phyloP scores from a whole-genome alignment of 495 filamentous ascomycete genomes.

The Friedmanniomyces simplex region DNA sequence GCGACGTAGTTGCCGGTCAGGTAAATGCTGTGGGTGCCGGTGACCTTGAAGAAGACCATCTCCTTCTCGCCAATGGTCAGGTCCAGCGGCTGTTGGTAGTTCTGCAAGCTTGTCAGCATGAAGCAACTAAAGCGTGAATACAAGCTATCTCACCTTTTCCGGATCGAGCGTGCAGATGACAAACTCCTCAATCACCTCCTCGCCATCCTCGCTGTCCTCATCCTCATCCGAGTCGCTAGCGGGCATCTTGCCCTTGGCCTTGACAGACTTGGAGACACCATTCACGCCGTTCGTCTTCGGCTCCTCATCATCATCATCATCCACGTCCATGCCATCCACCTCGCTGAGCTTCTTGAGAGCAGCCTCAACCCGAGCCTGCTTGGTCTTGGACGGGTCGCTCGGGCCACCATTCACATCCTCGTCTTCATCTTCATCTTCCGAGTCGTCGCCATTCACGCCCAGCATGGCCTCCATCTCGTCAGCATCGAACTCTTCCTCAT shows the following conservation, averaged over 20 bases:
- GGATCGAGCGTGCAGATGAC: conserved; percentile 92
- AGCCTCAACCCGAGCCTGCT: conserved; percentile 65
- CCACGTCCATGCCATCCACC: conserved; percentile 39
- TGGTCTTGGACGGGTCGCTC: conserved; percentile 78
- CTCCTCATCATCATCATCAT: conserved; percentile 40
- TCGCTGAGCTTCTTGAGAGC: conserved; percentile 34
- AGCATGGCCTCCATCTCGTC: conserved; percentile 55
- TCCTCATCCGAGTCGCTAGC: conserved; percentile 51
- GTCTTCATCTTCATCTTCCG: conserved; percentile 49
- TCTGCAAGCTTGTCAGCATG: conserved; percentile 43
- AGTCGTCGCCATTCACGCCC: conserved; percentile 38
- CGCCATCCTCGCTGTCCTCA: conserved; percentile 47
- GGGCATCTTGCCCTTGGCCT: conserved; percentile 71
- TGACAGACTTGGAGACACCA: conserved; percentile 44
- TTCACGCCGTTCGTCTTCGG: conserved; percentile 55
- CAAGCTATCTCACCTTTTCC: conserved; percentile 46
- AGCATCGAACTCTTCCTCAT: conserved; percentile 50
- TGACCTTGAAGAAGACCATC: conserved; percentile 79
- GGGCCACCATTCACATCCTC: conserved; percentile 73
- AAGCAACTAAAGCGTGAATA: not conserved
- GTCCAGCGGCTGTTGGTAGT: conserved; percentile 91
- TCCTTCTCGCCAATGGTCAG: conserved; percentile 80
- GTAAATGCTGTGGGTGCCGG: conserved; percentile 79
- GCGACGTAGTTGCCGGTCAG: conserved; percentile 93
- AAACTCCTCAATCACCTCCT: conserved; percentile 66